A percentile compares a stretch with the other conserved stretches of the same genome.
These are phyloP conservation scores for Scheffersomyces parashehatae DNA, from an alignment of 1,139 yeast species.

Conservation along the genomic window DNA sequence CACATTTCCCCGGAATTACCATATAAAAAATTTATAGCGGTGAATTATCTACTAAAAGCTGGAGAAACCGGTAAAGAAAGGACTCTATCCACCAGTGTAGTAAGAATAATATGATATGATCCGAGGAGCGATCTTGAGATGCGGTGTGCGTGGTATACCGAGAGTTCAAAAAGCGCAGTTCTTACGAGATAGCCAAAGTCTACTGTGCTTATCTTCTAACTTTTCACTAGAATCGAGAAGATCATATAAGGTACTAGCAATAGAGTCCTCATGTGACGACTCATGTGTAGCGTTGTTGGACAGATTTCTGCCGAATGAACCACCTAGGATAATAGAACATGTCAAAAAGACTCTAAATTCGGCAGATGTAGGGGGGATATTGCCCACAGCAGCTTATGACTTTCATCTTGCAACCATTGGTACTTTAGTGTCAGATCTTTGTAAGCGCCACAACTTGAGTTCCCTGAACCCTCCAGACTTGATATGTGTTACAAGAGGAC, in stretches of 20 bases:
- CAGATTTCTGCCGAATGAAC: slow-evolving; percentile 30
- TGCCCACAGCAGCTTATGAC: slow-evolving; percentile 81
- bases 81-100: too few species aligned
- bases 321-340: slow-evolving; percentile 61
- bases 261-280: slow-evolving; percentile 96
- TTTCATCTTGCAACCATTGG: slow-evolving; percentile 71
- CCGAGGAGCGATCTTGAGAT: slow-evolving; percentile 2
- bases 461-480: slow-evolving; percentile 58
- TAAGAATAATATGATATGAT: slow-evolving; percentile 9
- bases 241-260: slow-evolving; percentile 69
- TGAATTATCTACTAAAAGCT: not conserved
- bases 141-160: not conserved
- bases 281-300: slow-evolving; percentile 82
- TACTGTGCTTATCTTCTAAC: not conserved
- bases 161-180: too few species aligned
- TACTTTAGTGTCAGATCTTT: slow-evolving; percentile 27
- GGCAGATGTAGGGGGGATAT: slow-evolving; percentile 72
- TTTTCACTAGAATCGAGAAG: slow-evolving; percentile 14
- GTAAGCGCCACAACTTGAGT: slow-evolving; percentile 23
- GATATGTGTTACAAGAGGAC: slow-evolving; percentile 91
- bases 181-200: too few species aligned
- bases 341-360: slow-evolving; percentile 69
- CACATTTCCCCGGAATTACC: too few species aligned
- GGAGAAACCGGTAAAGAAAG: not conserved
- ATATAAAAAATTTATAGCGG: too few species aligned